phyloP scores from a whole-genome alignment of 768 basidiomycete genomes.

The Mycena haematopus region DNA sequence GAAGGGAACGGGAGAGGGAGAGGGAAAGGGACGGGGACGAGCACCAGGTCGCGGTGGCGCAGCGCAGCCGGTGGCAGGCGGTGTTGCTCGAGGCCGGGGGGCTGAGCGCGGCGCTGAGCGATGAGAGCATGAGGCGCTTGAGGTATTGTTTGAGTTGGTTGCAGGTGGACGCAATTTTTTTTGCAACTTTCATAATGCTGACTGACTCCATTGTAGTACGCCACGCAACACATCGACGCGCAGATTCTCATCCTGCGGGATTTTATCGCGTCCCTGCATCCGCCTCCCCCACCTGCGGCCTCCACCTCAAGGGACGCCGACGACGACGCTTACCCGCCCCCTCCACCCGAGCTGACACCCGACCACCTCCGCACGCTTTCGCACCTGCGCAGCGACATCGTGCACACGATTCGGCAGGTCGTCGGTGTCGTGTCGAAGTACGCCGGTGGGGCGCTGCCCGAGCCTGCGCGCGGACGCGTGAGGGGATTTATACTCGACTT shows the following conservation, averaged over 20 bases:
- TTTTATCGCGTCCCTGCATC: slow-evolving; percentile 77
- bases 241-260: slow-evolving; percentile 86
- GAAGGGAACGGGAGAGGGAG: slow-evolving; percentile 11
- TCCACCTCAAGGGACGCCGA: too few species aligned
- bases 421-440: slow-evolving; percentile 88
- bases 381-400: slow-evolving; percentile 79
- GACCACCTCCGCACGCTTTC: slow-evolving; percentile 72
- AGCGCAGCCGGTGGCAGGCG: slow-evolving; percentile 85
- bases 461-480: slow-evolving; percentile 78
- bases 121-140: slow-evolving; percentile 87
- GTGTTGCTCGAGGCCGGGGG: slow-evolving; percentile 88
- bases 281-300: slow-evolving; percentile 41
- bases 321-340: slow-evolving; percentile 19
- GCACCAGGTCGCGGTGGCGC: slow-evolving; percentile 65
- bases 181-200: too few species aligned
- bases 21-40: slow-evolving; percentile 26
- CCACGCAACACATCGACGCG: slow-evolving; percentile 85
- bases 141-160: slow-evolving; percentile 91
- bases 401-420: slow-evolving; percentile 88
- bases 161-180: too few species aligned
- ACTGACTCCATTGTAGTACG: slow-evolving; percentile 60
- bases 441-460: slow-evolving; percentile 85
- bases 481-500: slow-evolving; percentile 78
- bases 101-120: slow-evolving; percentile 85
- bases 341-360: slow-evolving; percentile 33